Conservation (phyloP, 768 basidiomycete species). For the Pholiota microspora region DNA sequence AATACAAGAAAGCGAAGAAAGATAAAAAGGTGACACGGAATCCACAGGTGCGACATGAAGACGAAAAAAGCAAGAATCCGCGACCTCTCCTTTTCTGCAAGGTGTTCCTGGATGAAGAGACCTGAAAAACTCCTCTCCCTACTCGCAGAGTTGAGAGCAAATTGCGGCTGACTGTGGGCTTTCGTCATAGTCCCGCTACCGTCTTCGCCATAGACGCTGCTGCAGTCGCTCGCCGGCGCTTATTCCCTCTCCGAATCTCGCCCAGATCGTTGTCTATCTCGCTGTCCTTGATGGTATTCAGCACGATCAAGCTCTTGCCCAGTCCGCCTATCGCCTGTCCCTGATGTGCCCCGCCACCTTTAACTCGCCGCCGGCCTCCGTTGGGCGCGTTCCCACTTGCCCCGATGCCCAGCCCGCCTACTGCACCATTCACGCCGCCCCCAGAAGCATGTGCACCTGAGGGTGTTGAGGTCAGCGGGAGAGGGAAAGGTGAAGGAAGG, state of each 20-base stretch:
- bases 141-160: not conserved
- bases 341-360: slow-evolving; percentile 54
- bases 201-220: slow-evolving; percentile 24
- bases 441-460: slow-evolving; percentile 17
- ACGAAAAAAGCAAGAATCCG: not conserved
- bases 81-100: too few relatives aligned
- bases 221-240: slow-evolving; percentile 39
- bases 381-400: slow-evolving; percentile 31
- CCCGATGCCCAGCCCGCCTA: slow-evolving; percentile 21
- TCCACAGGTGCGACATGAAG: not conserved
- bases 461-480: slow-evolving; percentile 35
- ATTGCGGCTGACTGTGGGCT: not conserved
- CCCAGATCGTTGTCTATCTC: slow-evolving; percentile 77
- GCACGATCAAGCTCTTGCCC: slow-evolving; percentile 65
- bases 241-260: slow-evolving; percentile 76
- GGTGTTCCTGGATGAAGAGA: not conserved
- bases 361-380: slow-evolving; percentile 47
- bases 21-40: not conserved
- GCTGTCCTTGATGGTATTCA: slow-evolving; percentile 58
- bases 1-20: not conserved
- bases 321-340: slow-evolving; percentile 63
- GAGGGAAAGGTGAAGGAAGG: slow-evolving; percentile 81
- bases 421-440: slow-evolving; percentile 14
- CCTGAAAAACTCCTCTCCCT: not conserved
- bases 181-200: slow-evolving; percentile 7